Percentiles rank a stretch among this genome's conserved stretches.
Conservation (phyloP, 352 stramenopile species). For the Globisporangium cylindrosporum region DNA sequence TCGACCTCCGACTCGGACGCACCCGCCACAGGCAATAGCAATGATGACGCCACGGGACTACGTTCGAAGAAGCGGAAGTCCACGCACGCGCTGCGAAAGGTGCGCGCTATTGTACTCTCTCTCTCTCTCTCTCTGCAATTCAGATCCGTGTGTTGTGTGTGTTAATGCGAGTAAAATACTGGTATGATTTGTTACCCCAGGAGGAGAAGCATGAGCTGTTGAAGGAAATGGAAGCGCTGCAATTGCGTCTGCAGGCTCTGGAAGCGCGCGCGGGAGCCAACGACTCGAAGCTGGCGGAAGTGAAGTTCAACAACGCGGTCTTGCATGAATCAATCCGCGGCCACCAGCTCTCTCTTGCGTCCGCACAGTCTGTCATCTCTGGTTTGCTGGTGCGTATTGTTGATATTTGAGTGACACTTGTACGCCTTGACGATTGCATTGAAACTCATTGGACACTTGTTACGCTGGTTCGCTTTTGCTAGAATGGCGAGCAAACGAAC, state of each 20-base stretch:
- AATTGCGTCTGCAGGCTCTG: conserved; percentile 32
- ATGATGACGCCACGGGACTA: not conserved
- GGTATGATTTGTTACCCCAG: conserved; percentile 1
- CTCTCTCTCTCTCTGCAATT: not conserved
- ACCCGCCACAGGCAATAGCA: not conserved
- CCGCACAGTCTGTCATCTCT: conserved; percentile 34
- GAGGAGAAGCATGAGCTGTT: conserved; percentile 39
- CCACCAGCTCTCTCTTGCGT: conserved; percentile 33
- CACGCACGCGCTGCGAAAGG: conserved; percentile 2
- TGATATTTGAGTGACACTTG: not conserved
- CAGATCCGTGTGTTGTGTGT: not conserved
- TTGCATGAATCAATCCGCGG: conserved; percentile 31
- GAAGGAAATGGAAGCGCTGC: conserved; percentile 30
- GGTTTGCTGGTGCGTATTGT: conserved; percentile 20
- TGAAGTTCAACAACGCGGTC: conserved; percentile 23
- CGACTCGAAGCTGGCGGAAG: conserved; percentile 7
- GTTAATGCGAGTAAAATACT: not conserved
- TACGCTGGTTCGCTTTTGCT: not conserved
- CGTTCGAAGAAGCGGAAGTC: not conserved
- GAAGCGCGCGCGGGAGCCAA: conserved; percentile 19
- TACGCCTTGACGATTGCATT: not conserved
- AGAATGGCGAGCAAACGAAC: conserved; percentile 13
- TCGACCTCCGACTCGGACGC: not conserved
- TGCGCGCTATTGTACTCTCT: not conserved
- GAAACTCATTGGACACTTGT: not conserved